phyloP scores from a whole-genome alignment of 306 rosid genomes.

The Astragalus glycyphyllos region DNA sequence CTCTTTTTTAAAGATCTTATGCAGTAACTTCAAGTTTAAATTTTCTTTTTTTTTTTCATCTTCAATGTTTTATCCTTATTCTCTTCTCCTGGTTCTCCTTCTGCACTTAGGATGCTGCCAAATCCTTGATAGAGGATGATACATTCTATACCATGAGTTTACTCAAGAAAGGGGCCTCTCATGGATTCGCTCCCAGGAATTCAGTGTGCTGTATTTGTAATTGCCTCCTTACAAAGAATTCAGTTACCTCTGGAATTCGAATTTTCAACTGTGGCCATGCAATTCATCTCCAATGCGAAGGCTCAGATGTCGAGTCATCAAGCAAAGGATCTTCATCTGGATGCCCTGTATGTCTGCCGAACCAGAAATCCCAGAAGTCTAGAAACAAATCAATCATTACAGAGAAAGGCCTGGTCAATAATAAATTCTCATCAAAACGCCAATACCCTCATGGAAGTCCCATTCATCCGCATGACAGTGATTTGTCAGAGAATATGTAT shows the following conservation, averaged over 20 bases:
- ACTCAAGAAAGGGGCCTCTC: conserved; percentile 95
- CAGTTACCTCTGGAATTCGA: conserved; percentile 68
- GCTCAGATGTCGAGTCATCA: conserved; percentile 61
- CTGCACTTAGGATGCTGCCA: conserved; percentile 80
- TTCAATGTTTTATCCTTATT: conserved; percentile 23
- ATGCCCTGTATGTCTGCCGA: conserved; percentile 91
- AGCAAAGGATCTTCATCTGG: conserved; percentile 61
- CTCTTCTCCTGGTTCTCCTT: conserved; percentile 22
- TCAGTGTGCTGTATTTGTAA: conserved; percentile 75
- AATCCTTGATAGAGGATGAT: conserved; percentile 93
- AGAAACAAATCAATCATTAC: conserved; percentile 63
- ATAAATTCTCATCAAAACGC: conserved; percentile 56
- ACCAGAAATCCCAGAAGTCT: conserved; percentile 66
- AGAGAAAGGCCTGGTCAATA: conserved; percentile 68
- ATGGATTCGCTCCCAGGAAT: conserved; percentile 86
- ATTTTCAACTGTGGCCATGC: conserved; percentile 96
- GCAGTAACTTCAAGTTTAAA: not conserved
- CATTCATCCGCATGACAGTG: conserved; percentile 65
- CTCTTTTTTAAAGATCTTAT: conserved; percentile 18
- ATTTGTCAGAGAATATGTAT: conserved; percentile 59
- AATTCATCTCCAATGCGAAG: conserved; percentile 87
- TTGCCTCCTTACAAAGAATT: conserved; percentile 66
- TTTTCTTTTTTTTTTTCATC: conserved; percentile 28
- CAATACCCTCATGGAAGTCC: conserved; percentile 60
- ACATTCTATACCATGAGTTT: conserved; percentile 89